phyloP scores from a whole-genome alignment of 371 early-diverging fungal genomes.

The Basidiobolus meristosporus region DNA sequence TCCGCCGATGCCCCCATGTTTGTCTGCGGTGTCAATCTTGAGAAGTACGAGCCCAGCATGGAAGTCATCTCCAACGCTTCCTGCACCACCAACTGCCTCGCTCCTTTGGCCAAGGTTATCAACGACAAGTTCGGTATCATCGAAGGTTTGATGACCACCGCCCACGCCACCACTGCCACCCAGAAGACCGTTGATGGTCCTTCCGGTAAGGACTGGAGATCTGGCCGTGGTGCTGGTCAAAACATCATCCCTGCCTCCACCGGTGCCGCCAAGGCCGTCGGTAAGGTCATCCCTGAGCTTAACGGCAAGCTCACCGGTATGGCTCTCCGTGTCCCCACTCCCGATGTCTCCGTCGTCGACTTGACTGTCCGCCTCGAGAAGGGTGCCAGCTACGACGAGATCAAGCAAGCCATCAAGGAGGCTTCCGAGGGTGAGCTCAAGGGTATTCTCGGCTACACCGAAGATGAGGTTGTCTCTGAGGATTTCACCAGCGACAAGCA shows the following conservation, averaged over 20 bases:
- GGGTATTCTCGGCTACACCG: no score
- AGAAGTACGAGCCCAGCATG: slow-evolving; percentile 66
- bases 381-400: slow-evolving; percentile 76
- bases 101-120: slow-evolving; percentile 97
- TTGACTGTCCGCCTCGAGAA: no score
- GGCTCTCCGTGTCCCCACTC: no score
- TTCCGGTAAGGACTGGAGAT: slow-evolving; percentile 92
- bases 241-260: slow-evolving; percentile 99
- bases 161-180: slow-evolving; percentile 97
- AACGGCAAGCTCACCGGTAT: no score
- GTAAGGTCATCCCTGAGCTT: no score
- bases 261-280: no score
- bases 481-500: slow-evolving; percentile 88
- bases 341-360: no score
- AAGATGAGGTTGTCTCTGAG: no score
- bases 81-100: slow-evolving; percentile 99
- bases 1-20: slow-evolving; percentile 82
- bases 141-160: slow-evolving; percentile 91
- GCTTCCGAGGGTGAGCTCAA: slow-evolving; percentile 64
- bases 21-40: slow-evolving; percentile 88
- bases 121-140: no score
- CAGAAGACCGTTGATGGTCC: slow-evolving; percentile 99
- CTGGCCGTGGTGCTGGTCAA: slow-evolving; percentile 88
- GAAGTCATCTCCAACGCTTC: slow-evolving; percentile 95
- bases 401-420: slow-evolving; percentile 69